Base-by-base conservation (phyloP, 2,329 filamentous ascomycete genomes). In the Teratosphaeria pseudoeucalypti region DNA sequence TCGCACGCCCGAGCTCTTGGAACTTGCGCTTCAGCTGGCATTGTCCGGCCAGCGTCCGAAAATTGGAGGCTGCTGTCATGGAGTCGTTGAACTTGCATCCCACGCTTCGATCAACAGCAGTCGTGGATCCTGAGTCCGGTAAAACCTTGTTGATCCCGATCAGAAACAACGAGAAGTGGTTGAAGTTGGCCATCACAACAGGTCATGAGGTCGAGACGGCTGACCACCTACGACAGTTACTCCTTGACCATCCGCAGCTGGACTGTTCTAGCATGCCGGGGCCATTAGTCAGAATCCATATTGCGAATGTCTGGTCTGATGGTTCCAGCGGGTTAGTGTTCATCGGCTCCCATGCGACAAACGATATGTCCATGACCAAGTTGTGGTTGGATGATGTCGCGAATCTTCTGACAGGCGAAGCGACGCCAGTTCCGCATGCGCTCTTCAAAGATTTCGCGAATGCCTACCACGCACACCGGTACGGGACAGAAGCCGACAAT, bases 291-390 rank as follows among this genome's bases (percentile, higher is more conserved):
- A 60, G 64, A 39, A 68, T 71, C 26, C 68, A 70, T 57, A 53
- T 71, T 54, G 68, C 67, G n/a, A 64, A 61, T 12, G 62, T 71
- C 10, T 61, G 63, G 3, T 63, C 62, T 19, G 66, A 69, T 58
- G 67, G 65, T 37, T 65, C 64, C 14, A 69, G 68, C 19, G 69
- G 69, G 34, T 59, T 71, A 2, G 65, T 70, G 12, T 60, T 71
- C 57, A 61, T 70, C 19, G 67, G 63, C 19, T 71, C 69, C 1
- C 69, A 71, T 58, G 63, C 69, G 9, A 66, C 69, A 49, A 69
- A 67, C 49, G 69, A 71, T 57, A 69, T 69, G 67, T 69, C 65
- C 62, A 70, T 70, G 67, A 71, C 69, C 52, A 70, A 70, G 60
- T 62, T 70, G 3, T 71, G 69, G 69, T 61, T 70, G 14, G 69